Percentiles rank a stretch among this genome's conserved stretches.
phyloP scores from a whole-genome alignment of 306 rosid genomes.

The Rosa persica region DNA sequence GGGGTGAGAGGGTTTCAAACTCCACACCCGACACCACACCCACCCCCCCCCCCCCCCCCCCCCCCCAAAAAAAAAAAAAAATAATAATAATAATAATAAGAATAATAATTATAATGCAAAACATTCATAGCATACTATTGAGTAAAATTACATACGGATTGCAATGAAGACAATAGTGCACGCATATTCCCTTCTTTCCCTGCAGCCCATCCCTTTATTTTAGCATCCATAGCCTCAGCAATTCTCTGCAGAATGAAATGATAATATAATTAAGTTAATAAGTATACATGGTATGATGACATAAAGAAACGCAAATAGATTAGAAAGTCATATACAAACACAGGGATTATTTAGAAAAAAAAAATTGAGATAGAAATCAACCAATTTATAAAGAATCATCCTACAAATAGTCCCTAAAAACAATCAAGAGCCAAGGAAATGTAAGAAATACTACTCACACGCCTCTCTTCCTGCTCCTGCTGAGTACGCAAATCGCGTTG shows the following conservation, averaged over 20 bases:
- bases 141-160: constrained; percentile 44
- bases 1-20: too few relatives aligned
- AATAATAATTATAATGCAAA: background rate
- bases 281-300: background rate
- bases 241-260: constrained; percentile 55
- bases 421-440: constrained; percentile 15
- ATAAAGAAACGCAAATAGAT: background rate
- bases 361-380: background rate
- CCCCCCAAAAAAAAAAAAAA: too few relatives aligned
- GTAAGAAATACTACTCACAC: constrained; percentile 59
- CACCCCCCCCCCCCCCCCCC: too few relatives aligned
- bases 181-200: constrained; percentile 95
- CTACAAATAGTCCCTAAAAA: constrained; percentile 9
- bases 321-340: background rate
- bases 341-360: background rate
- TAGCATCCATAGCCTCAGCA: constrained; percentile 53
- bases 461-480: constrained; percentile 90
- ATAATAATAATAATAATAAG: too few relatives aligned
- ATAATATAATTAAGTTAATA: constrained; percentile 13
- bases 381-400: constrained; percentile 13
- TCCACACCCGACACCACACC: too few relatives aligned
- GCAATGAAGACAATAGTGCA: constrained; percentile 77
- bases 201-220: constrained; percentile 82
- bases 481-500: constrained; percentile 65
- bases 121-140: background rate